phyloP scores from a whole-genome alignment of 495 filamentous ascomycete species.

The Hapsidospora chrysogenum region DNA sequence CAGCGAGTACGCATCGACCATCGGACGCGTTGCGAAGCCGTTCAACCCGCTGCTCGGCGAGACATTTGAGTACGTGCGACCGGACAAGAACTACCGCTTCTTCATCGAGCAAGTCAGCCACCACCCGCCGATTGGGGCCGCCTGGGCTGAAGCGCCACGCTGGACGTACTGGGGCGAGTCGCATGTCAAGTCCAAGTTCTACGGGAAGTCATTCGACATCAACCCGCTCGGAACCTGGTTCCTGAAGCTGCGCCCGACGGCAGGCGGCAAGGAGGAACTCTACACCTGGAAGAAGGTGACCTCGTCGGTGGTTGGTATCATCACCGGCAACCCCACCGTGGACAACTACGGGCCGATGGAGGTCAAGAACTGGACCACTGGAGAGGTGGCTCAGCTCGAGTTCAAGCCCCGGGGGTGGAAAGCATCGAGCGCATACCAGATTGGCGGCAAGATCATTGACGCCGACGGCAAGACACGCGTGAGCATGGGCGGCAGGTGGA shows the following conservation, averaged over 20 bases:
- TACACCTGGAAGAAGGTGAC: slow-evolving; percentile 99
- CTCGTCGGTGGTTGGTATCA: slow-evolving; percentile 93
- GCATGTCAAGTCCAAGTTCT: slow-evolving; percentile 93
- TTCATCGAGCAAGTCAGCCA: slow-evolving; percentile 98
- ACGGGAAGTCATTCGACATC: slow-evolving; percentile 93
- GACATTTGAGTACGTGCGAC: slow-evolving; percentile 89
- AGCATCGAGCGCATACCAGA: slow-evolving; percentile 72
- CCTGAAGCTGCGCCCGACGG: slow-evolving; percentile 61
- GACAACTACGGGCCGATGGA: slow-evolving; percentile 98
- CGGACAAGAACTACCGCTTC: slow-evolving; percentile 94
- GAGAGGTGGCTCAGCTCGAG: slow-evolving; percentile 76
- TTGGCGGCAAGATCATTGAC: slow-evolving; percentile 70
- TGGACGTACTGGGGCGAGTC: slow-evolving; percentile 99
- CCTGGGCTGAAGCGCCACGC: slow-evolving; percentile 78
- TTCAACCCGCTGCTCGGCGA: slow-evolving; percentile 95
- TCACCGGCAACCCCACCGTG: slow-evolving; percentile 89
- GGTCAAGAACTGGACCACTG: slow-evolving; percentile 90
- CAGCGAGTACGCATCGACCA: slow-evolving; percentile 92
- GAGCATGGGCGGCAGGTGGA: slow-evolving; percentile 89
- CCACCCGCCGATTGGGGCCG: slow-evolving; percentile 88
- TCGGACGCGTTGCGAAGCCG: slow-evolving; percentile 89
- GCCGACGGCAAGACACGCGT: slow-evolving; percentile 56
- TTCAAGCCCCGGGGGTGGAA: slow-evolving; percentile 96
- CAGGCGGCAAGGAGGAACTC: slow-evolving; percentile 64
- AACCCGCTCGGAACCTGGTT: slow-evolving; percentile 97